Base-by-base conservation (phyloP, 2,329 filamentous ascomycete genomes). In the Colletotrichum lindemuthianum region DNA sequence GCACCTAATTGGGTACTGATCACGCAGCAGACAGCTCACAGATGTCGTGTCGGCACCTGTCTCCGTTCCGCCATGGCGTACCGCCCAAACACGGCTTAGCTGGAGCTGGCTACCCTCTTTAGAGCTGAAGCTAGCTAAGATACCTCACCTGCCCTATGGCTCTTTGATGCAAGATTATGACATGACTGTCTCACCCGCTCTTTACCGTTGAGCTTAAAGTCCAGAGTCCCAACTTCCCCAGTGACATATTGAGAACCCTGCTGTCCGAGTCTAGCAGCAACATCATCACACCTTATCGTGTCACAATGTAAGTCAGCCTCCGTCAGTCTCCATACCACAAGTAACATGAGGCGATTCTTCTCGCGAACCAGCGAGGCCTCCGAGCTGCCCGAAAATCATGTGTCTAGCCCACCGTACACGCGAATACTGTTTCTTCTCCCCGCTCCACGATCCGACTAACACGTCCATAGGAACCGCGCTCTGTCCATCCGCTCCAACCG, bases 401-500 rank as follows among this genome's bases (percentile, higher is more conserved):
- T 57, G 34, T 34, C 47, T 41, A 24, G 24, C 55, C 45, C 15
- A 11, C 15, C 47, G 33, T 32, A 11, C 32, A 33, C 1, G 10
- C 12, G n/a, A 40, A 34, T 10, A 12, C 45, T 32, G 24, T 41
- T 34, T 10, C 10, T 11, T 12, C 43, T 4, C 9, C 3, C n/a
- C 9, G 24, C 24, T 24, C 24, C 24, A 24, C 4, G 24, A 24
- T 5, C 9, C 33, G 33, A 39, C 61, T 65, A 41, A 65, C 45
- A 15, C 39, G 12, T 32, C 16, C 41, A 40, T 70, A 92, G 90
- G 90, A 90, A 91, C 73, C 90, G 91, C 72, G 87, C 88, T 66
- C 85, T 92, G 66, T 93, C 90, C 36, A 87, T 92, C 73, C 90
- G 91, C 71, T 91, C 90, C 66, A 86, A 86, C 75, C 87, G 86